Evolutionary conservation across 805 yeast genomes (phyloP).

Genomic region (Metschnikowia continentalis): DNA sequence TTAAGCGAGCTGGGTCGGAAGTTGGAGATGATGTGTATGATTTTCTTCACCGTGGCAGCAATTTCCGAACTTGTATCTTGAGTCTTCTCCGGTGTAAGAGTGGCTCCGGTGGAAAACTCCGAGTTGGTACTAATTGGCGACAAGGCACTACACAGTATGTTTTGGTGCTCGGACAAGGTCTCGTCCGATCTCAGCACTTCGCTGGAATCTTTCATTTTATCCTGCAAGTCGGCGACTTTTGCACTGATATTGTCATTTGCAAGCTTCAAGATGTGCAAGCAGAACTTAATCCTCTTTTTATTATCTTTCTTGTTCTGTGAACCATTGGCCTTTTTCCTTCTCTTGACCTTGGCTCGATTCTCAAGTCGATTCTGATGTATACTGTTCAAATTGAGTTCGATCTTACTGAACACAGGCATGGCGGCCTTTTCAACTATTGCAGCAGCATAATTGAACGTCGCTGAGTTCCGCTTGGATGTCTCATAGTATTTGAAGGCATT

Average conservation of each 20-base stretch:
- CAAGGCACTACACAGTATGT: neutral
- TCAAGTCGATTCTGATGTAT: constrained; percentile 30
- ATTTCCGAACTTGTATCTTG: constrained; percentile 71
- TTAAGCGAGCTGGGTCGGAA: constrained; percentile 47
- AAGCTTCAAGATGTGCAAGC: constrained; percentile 71
- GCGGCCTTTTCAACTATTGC: constrained; percentile 57
- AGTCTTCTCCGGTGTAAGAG: constrained; percentile 18
- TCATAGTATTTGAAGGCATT: constrained; percentile 49
- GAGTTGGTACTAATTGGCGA: constrained; percentile 3
- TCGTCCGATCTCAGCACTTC: constrained; percentile 3
- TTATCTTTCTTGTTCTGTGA: constrained; percentile 48
- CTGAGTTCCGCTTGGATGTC: constrained; percentile 41
- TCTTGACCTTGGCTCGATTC: constrained; percentile 15
- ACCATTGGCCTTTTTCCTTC: constrained; percentile 8
- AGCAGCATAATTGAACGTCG: constrained; percentile 56
- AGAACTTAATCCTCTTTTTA: constrained; percentile 68
- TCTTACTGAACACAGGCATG: constrained; percentile 47
- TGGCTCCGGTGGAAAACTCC: constrained; percentile 4
- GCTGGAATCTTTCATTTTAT: constrained; percentile 43
- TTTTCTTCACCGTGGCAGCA: constrained; percentile 82
- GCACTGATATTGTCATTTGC: constrained; percentile 75
- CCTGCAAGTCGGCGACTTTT: constrained; percentile 61
- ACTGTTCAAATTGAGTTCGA: constrained; percentile 43
- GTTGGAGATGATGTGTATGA: constrained; percentile 78
- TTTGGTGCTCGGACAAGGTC: neutral